Evolutionary conservation across 2,329 filamentous ascomycete species (phyloP).

Genomic region (Lasiodiplodia citricola): DNA sequence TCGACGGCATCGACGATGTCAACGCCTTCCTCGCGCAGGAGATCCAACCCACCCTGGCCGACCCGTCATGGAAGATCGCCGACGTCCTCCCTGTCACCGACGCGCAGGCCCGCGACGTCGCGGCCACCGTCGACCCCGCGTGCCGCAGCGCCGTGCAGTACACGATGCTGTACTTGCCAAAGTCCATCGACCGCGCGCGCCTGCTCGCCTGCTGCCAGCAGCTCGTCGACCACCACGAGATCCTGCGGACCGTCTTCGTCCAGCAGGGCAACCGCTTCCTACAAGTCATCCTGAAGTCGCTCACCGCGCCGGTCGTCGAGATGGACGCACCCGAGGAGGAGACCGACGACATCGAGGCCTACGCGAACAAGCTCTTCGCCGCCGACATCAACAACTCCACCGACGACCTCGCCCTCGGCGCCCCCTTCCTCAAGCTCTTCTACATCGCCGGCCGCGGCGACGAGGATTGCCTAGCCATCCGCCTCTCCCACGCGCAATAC

Average conservation of each 20-base stretch:
- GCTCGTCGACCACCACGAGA: slow-evolving; percentile 66
- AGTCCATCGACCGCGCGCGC: slow-evolving; percentile 53
- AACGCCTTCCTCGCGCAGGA: slow-evolving; percentile 53
- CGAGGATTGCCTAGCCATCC: slow-evolving; percentile 58
- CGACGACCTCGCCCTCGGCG: slow-evolving; percentile 60
- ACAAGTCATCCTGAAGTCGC: slow-evolving; percentile 63
- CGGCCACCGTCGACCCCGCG: slow-evolving; percentile 58
- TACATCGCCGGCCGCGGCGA: slow-evolving; percentile 58
- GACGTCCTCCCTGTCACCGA: slow-evolving; percentile 65
- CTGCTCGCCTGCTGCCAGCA: slow-evolving; percentile 59
- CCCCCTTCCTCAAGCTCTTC: slow-evolving; percentile 59
- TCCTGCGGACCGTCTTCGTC: slow-evolving; percentile 70
- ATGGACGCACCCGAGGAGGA: slow-evolving; percentile 45
- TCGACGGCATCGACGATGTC: slow-evolving; percentile 47
- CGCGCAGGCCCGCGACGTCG: slow-evolving; percentile 64
- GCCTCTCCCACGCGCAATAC: slow-evolving; percentile 72
- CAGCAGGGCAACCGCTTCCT: slow-evolving; percentile 55
- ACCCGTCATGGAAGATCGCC: slow-evolving; percentile 57
- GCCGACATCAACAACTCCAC: slow-evolving; percentile 56
- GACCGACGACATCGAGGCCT: slow-evolving; percentile 56
- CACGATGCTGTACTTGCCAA: slow-evolving; percentile 67
- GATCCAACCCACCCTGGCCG: slow-evolving; percentile 59
- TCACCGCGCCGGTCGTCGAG: slow-evolving; percentile 56
- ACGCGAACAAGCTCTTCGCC: slow-evolving; percentile 60
- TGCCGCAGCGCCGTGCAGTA: slow-evolving; percentile 69